These are phyloP conservation scores for Diplodia intermedia DNA, from an alignment of 2,329 filamentous ascomycete species.

Conservation along the genomic window DNA sequence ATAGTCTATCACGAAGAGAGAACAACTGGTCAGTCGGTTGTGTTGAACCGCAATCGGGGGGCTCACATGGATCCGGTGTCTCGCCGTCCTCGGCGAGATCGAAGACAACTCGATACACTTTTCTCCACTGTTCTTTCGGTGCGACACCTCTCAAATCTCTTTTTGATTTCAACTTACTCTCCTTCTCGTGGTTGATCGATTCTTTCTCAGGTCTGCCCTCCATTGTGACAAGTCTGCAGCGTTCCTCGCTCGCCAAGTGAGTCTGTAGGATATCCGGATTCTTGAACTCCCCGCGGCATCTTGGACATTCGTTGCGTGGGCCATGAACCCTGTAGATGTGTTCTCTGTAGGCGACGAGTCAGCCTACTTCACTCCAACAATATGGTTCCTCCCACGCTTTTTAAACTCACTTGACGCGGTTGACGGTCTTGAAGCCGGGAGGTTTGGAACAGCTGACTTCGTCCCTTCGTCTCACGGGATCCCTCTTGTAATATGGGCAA, in stretches of 20 bases:
- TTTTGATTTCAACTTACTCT: neutral
- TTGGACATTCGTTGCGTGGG: neutral
- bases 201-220: neutral
- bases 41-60: neutral
- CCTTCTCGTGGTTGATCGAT: neutral
- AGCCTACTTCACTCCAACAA: neutral
- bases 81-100: neutral
- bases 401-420: constrained; percentile 1
- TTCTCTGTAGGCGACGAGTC: neutral
- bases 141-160: neutral
- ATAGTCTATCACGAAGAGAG: neutral
- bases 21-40: neutral
- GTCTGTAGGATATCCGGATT: neutral
- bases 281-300: neutral
- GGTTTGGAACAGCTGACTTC: neutral
- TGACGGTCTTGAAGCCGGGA: neutral
- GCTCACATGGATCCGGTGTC: neutral
- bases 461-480: neutral
- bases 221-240: neutral
- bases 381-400: neutral
- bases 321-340: neutral
- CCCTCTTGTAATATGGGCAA: constrained; percentile 3
- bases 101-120: neutral
- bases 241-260: neutral
- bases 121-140: neutral